Conservation (phyloP, 495 filamentous ascomycete species). For the Xanthoparmelia taractica region DNA sequence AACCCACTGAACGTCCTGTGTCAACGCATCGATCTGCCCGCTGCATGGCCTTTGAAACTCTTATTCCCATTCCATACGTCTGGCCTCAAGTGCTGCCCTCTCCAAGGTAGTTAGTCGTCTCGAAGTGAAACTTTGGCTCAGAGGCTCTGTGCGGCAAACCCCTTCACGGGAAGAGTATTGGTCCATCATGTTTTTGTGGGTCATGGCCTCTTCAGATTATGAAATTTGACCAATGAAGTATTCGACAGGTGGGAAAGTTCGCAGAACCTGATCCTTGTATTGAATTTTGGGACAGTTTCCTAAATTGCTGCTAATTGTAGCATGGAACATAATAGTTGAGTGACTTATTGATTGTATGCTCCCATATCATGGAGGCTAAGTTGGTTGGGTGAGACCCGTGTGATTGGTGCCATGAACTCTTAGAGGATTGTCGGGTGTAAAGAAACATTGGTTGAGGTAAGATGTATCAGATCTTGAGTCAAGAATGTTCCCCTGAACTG, state of each 20-base stretch:
- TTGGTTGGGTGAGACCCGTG: background rate
- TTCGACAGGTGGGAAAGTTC: constrained; percentile 1
- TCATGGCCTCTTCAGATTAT: background rate
- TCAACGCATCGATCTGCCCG: constrained; percentile 7
- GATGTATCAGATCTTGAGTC: background rate
- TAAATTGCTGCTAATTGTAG: background rate
- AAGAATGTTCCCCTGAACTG: background rate
- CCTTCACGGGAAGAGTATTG: background rate
- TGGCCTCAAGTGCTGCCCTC: background rate
- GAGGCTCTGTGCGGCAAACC: background rate
- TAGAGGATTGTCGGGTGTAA: background rate
- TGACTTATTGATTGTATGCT: background rate
- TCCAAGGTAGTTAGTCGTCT: background rate
- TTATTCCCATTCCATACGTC: constrained; percentile 4
- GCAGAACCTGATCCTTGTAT: background rate
- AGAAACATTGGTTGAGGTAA: background rate
- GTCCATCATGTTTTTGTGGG: background rate
- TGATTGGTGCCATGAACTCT: background rate
- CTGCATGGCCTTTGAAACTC: constrained; percentile 3
- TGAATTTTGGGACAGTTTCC: background rate
- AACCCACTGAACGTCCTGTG: constrained; percentile 1
- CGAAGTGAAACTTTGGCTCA: background rate
- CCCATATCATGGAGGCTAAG: background rate
- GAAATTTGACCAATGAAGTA: background rate
- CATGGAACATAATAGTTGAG: background rate